These are phyloP conservation scores for Neurospora sp. DNA, from an alignment of 495 filamentous ascomycete species.

Conservation along the genomic window DNA sequence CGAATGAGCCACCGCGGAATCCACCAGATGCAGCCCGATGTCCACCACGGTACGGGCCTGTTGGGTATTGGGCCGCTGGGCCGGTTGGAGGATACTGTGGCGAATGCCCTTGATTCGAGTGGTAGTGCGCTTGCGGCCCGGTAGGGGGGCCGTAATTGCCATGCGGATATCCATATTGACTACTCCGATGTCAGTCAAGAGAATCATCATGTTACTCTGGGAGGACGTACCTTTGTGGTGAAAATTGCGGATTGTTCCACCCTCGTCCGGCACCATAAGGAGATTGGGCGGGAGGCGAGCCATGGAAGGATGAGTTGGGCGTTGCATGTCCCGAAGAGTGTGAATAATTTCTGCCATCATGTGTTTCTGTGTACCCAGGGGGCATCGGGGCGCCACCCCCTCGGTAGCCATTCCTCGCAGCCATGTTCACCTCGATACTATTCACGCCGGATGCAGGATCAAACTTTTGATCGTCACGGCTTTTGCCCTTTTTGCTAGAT, in stretches of 20 bases:
- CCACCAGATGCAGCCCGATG: conserved; percentile 33
- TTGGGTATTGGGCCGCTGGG: conserved; percentile 43
- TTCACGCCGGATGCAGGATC: conserved; percentile 36
- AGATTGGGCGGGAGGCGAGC: conserved; percentile 57
- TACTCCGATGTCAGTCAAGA: conserved; percentile 22
- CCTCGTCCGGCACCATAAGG: conserved; percentile 53
- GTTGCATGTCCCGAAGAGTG: conserved; percentile 50
- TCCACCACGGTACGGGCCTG: conserved; percentile 42
- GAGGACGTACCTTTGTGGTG: conserved; percentile 49
- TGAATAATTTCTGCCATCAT: conserved; percentile 37
- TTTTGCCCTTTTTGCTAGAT: conserved; percentile 23
- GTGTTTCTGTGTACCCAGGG: conserved; percentile 21
- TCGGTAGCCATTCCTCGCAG: conserved; percentile 29
- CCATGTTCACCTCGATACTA: conserved; percentile 38
- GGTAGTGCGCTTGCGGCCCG: conserved; percentile 37
- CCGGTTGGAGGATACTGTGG: conserved; percentile 38
- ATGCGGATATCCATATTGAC: conserved; percentile 51
- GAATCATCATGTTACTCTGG: conserved; percentile 3
- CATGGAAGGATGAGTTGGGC: conserved; percentile 52
- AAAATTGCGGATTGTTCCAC: conserved; percentile 47
- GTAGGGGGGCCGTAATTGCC: conserved; percentile 43
- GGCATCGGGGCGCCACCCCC: conserved; percentile 25
- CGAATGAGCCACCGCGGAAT: conserved; percentile 31
- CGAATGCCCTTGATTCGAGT: conserved; percentile 29
- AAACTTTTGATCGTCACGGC: conserved; percentile 25